Base-by-base conservation (phyloP, 805 yeast genomes). In the Metschnikowia lunata region DNA sequence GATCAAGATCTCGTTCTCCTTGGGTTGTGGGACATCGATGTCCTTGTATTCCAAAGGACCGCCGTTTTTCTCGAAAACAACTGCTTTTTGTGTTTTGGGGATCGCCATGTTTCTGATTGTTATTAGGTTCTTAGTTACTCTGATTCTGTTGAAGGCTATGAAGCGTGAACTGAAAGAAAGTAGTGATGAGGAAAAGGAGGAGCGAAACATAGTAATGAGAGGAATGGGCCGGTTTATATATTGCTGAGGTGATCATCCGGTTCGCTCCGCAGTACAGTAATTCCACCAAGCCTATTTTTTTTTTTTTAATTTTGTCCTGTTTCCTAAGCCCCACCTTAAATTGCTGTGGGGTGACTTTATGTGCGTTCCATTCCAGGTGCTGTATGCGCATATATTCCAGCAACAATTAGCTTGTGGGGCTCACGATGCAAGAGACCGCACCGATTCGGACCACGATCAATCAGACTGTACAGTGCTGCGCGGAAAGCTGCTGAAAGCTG, bases 81-180 rank as follows among this genome's bases (percentile, higher is more conserved):
- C 63, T 28, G 74, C 75, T 53, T 70, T 68, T 58, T 70, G 74
- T 36, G 72, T 67, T 42, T 56, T 56, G 45, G 75, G 74, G 45
- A 70, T 56, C 10, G 56, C 36, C 57, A 53, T 54, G 30, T 36
- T 45, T 46, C 43, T 34, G 30, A 29, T 29, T 18, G 29, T 14
- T 12, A 13, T 13, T 14, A 53, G 52, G 32, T 29, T 29, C 3
- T 39, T 45, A 43, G 34, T 33, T 13, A 34, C 15, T 12, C 33
- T 26, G 37, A 40, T 36, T 35, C 37, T 8, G 34, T 26, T 40
- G 13, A 30, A 7, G 23, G 39, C 31, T 26, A 34, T 40, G 39
- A 35, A 27, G 34, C 45, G 30, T 32, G 45, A 32, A 32, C 12
- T 31, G 37, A 42, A 42, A 36, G 40, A 36, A 30, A 10, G 31